Percentiles rank a stretch among this genome's conserved stretches.
Conservation (phyloP, 2,329 filamentous ascomycete genomes). For the Paramyrothecium sp. region DNA sequence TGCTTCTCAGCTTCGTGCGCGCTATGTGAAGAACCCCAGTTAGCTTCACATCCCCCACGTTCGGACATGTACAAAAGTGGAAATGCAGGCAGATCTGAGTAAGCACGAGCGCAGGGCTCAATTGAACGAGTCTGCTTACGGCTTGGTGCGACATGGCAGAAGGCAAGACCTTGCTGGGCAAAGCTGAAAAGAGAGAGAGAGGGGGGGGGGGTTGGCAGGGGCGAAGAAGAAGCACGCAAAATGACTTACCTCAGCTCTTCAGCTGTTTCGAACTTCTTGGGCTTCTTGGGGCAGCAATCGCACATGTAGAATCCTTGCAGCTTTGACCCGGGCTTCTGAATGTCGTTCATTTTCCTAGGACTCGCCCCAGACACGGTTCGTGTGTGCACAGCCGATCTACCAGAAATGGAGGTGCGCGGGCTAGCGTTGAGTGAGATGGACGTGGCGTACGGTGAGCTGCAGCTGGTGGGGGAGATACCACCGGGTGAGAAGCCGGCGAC, state of each 20-base stretch:
- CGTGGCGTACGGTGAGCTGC: conserved; percentile 48
- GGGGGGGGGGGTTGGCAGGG: neutral
- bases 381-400: conserved; percentile 38
- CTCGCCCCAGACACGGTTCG: conserved; percentile 47
- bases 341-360: conserved; percentile 50
- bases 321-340: conserved; percentile 48
- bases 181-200: neutral
- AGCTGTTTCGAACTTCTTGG: conserved; percentile 86
- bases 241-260: conserved; percentile 76
- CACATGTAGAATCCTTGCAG: conserved; percentile 65
- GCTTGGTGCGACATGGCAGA: neutral
- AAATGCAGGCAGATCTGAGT: neutral
- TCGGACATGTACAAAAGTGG: neutral
- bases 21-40: conserved; percentile 43
- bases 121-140: neutral
- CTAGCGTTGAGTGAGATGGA: conserved; percentile 48
- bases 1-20: conserved; percentile 93
- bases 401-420: conserved; percentile 43
- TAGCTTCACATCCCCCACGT: conserved; percentile 14
- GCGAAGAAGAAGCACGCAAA: too few relatives aligned
- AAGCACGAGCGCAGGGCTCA: neutral
- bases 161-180: neutral
- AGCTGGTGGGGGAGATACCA: conserved; percentile 49
- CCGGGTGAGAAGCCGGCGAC: conserved; percentile 39
- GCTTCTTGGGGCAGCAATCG: conserved; percentile 95